Percentiles rank a stretch among this genome's conserved stretches.
phyloP scores from a whole-genome alignment of 768 basidiomycete species.

The Phlebiopsis flavidoalba region DNA sequence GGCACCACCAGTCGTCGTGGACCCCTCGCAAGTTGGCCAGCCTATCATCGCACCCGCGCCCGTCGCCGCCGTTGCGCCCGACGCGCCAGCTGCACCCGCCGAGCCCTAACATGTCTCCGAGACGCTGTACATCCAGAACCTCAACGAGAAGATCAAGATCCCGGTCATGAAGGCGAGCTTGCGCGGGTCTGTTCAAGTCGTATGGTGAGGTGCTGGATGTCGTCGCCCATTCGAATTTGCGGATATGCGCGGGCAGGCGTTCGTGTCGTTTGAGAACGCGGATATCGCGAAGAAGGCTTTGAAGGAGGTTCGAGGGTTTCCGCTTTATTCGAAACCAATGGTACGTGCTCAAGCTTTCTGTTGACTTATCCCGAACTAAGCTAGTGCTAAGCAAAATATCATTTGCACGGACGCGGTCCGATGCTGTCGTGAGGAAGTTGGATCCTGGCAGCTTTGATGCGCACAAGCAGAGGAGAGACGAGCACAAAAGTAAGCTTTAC shows the following conservation, averaged over 20 bases:
- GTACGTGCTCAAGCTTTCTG: slow-evolving; percentile 36
- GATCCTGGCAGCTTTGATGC: slow-evolving; percentile 63
- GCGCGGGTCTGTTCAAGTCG: slow-evolving; percentile 81
- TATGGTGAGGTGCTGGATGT: slow-evolving; percentile 94
- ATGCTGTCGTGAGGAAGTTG: slow-evolving; percentile 78
- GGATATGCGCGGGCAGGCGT: slow-evolving; percentile 98
- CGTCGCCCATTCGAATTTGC: slow-evolving; percentile 89
- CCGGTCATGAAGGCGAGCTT: slow-evolving; percentile 87
- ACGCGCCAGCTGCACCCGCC: slow-evolving; percentile 12
- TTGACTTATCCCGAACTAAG: neutral
- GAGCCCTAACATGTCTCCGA: slow-evolving; percentile 58
- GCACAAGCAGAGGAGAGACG: slow-evolving; percentile 69
- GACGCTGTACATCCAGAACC: slow-evolving; percentile 92
- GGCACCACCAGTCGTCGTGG: slow-evolving; percentile 24
- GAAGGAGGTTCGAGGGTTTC: slow-evolving; percentile 92
- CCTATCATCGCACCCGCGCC: slow-evolving; percentile 20
- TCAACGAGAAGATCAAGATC: slow-evolving; percentile 91
- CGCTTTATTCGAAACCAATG: slow-evolving; percentile 95
- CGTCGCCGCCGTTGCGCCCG: slow-evolving; percentile 16
- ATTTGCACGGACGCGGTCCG: slow-evolving; percentile 84
- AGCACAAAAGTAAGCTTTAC: slow-evolving; percentile 73
- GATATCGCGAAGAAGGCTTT: slow-evolving; percentile 84
- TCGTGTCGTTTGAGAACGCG: slow-evolving; percentile 82
- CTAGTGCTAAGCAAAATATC: slow-evolving; percentile 76
- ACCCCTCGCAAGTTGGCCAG: slow-evolving; percentile 21